Evolutionary conservation across 129 eudicot species (phyloP), one percentile per base, ranked within the genome.

Genomic region (Flaveria sonorensis): DNA sequence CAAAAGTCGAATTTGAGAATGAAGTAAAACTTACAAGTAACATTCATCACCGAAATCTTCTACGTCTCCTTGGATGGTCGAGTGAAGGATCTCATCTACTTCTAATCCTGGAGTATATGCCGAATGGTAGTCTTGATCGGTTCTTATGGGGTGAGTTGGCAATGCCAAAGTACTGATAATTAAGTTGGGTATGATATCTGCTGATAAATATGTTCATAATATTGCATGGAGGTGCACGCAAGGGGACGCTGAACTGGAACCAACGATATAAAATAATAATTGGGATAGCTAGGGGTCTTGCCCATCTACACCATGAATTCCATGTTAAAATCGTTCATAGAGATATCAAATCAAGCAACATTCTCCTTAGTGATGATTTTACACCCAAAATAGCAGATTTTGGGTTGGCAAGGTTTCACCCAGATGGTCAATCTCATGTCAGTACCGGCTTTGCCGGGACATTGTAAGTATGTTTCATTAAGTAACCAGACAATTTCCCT

Each of bases 11-110:
- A 59, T 85, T 87, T 63, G 88, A 85, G 14, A 85, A 75, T 42
- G 96, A 90, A 79, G 92, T 90, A 32, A 90, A 81, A 78, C 92
- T 90, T 39, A 81, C 87, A 66, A 83, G 96, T 32, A 84, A 90
- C 43, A 88, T 86, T 71, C 96, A 82, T 77, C 96, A 90, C 46
- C 72, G 87, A 57, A 90, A 90, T 72, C 88, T 90, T 71, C 70
- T 87, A 12, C 96, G 96, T 61, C 86, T 89, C 16, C 77, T 87
- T 50, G 96, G 96, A 39, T 87, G 89, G 77, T 82, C 88, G 5
- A 83, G 51, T 60, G 80, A 84, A 79, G 90, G 87, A 65, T 76
- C 87, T 18, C 81, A 83, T 72, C 88, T 90, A 20, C 88, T 90
- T 53, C 96, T 90, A 71, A 86, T 90, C 24, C 81, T 85, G 1